Conservation (phyloP, 2,329 filamentous ascomycete genomes). For the Pseudocercospora crystallina region DNA sequence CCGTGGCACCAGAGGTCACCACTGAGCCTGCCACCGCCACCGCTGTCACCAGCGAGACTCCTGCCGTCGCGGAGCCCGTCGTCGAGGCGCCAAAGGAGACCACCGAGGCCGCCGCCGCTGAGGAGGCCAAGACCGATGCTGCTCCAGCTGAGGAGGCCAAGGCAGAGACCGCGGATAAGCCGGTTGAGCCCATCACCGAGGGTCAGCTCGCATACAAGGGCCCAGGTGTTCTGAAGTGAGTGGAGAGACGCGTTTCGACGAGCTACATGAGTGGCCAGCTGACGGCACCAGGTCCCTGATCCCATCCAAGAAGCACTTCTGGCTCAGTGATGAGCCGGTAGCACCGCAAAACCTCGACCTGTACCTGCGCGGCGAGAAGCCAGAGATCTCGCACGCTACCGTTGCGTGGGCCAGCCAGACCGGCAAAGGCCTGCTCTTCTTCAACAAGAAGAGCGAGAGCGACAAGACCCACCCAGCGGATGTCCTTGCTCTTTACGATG, state of each 20-base stretch:
- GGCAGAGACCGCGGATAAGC: constrained; percentile 48
- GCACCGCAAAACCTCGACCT: constrained; percentile 70
- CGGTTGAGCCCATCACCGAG: constrained; percentile 71
- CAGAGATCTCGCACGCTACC: constrained; percentile 71
- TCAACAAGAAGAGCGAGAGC: constrained; percentile 71
- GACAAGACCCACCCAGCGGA: constrained; percentile 80
- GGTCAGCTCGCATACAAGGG: constrained; percentile 88
- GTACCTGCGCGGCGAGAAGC: constrained; percentile 89
- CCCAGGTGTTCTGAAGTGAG: constrained; percentile 86
- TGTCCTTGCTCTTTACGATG: constrained; percentile 64
- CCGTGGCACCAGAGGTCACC: constrained; percentile 18
- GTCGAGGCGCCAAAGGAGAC: constrained; percentile 40
- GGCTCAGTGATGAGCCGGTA: constrained; percentile 63
- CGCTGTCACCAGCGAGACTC: constrained; percentile 38
- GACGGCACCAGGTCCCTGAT: constrained; percentile 68
- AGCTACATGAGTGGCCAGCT: background rate
- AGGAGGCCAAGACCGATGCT: constrained; percentile 31
- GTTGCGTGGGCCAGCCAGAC: constrained; percentile 90
- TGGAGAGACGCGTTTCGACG: background rate
- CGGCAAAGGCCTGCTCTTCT: constrained; percentile 92
- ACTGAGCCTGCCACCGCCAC: constrained; percentile 36
- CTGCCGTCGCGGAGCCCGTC: constrained; percentile 36
- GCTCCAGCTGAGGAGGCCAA: constrained; percentile 41
- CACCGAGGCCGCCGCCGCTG: constrained; percentile 26
- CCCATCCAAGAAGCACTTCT: constrained; percentile 89